Percentiles rank a stretch among this genome's conserved stretches.
These are phyloP conservation scores for Diaporthe sp. DNA, from an alignment of 2,329 filamentous ascomycete species.

Conservation along the genomic window DNA sequence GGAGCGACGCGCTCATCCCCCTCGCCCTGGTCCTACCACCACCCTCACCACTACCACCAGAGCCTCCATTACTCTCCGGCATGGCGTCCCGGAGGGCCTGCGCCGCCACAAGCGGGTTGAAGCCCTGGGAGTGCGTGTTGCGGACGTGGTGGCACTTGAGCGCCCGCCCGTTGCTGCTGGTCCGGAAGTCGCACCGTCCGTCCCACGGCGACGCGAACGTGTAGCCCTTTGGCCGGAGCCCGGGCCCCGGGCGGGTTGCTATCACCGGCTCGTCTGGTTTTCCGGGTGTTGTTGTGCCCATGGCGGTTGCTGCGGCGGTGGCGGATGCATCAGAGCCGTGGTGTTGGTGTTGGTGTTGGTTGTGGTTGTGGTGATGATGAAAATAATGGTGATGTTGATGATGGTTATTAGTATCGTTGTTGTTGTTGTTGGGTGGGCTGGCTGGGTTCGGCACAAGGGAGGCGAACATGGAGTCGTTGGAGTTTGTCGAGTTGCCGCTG, in stretches of 20 bases:
- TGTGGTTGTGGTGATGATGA: background rate
- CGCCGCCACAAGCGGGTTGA: slow-evolving; percentile 56
- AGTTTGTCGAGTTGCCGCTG: slow-evolving; percentile 34
- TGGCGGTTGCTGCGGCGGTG: background rate
- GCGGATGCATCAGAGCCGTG: background rate
- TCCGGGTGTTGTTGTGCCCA: background rate
- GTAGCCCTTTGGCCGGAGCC: slow-evolving; percentile 72
- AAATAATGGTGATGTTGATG: background rate
- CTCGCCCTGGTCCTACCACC: slow-evolving; percentile 44
- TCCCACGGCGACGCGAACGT: slow-evolving; percentile 89
- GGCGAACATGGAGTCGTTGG: slow-evolving; percentile 8
- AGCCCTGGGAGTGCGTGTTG: slow-evolving; percentile 52
- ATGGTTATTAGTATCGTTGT: slow-evolving; percentile 29
- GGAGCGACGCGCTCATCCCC: slow-evolving; percentile 34
- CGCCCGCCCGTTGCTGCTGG: slow-evolving; percentile 78
- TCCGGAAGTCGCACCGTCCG: slow-evolving; percentile 85
- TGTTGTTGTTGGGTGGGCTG: background rate
- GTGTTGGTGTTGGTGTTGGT: background rate
- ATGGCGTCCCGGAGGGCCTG: slow-evolving; percentile 42
- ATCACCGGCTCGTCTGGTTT: slow-evolving; percentile 37
- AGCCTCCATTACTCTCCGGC: slow-evolving; percentile 30
- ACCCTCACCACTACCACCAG: slow-evolving; percentile 33
- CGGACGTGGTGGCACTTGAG: slow-evolving; percentile 81
- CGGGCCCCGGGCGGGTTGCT: slow-evolving; percentile 57
- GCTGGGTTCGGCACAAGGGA: slow-evolving; percentile 7